Evolutionary conservation across 331 rosid species (phyloP).

Genomic region (Acacia concinna): DNA sequence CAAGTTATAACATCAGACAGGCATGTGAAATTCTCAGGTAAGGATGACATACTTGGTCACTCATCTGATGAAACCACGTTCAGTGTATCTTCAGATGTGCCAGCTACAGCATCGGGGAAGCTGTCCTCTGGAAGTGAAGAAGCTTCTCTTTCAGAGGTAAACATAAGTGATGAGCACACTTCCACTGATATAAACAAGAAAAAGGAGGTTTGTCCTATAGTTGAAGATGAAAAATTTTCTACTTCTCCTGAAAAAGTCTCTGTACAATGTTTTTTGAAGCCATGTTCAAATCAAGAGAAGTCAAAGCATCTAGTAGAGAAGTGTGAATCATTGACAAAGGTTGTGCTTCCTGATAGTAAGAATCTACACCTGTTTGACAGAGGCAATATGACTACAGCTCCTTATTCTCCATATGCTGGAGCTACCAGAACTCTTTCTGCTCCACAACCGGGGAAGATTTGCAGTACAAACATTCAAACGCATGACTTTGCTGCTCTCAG

Average conservation of each 20-base stretch:
- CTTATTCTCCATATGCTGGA: conserved; percentile 40
- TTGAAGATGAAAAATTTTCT: conserved; percentile 41
- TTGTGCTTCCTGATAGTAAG: conserved; percentile 28
- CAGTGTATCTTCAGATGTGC: conserved; percentile 41
- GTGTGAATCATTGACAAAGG: conserved; percentile 25
- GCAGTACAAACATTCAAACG: conserved; percentile 36
- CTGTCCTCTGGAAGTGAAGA: conserved; percentile 39
- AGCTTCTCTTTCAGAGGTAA: conserved; percentile 40
- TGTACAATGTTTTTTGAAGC: conserved; percentile 29
- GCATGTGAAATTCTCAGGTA: conserved; percentile 56
- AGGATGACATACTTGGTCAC: conserved; percentile 51
- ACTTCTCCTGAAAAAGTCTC: conserved; percentile 32
- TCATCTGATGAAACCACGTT: conserved; percentile 37
- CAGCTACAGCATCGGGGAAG: conserved; percentile 41
- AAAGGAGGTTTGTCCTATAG: conserved; percentile 31
- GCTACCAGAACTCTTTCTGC: conserved; percentile 36
- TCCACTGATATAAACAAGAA: conserved; percentile 28
- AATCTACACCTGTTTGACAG: conserved; percentile 34
- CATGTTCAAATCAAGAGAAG: conserved; percentile 37
- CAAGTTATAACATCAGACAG: conserved; percentile 42
- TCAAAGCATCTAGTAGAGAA: conserved; percentile 37
- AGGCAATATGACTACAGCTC: conserved; percentile 35
- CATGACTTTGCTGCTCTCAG: conserved; percentile 39
- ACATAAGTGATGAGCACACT: conserved; percentile 29
- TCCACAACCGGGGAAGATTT: conserved; percentile 35